A percentile compares a stretch with the other conserved stretches of the same genome.
Evolutionary conservation across 495 filamentous ascomycete species (phyloP).

Genomic region (Aspergillus campestris): DNA sequence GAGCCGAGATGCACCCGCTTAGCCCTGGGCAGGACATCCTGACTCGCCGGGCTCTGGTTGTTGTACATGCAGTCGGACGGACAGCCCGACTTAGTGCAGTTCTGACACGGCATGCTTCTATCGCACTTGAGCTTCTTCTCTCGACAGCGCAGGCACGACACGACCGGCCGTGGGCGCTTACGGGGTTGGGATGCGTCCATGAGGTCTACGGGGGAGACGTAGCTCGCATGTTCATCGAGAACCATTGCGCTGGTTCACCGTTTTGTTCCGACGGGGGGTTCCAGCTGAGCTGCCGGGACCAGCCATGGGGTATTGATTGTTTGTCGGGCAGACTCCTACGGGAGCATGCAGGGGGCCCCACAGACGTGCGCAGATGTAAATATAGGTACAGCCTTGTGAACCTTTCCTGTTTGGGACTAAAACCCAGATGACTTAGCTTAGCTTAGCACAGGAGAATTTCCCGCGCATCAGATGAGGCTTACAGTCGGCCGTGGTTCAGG

Average conservation of each 20-base stretch:
- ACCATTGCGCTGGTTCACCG: no score
- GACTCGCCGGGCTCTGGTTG: slow-evolving; percentile 4
- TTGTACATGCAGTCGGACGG: slow-evolving; percentile 13
- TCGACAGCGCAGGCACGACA: slow-evolving; percentile 24
- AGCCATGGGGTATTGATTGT: background rate
- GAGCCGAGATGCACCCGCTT: slow-evolving; percentile 7
- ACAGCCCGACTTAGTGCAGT: slow-evolving; percentile 18
- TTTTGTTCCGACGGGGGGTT: no score
- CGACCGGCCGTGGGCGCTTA: slow-evolving; percentile 20
- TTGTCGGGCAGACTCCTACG: no score
- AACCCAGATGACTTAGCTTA: no score
- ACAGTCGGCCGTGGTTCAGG: no score
- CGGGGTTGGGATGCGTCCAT: slow-evolving; percentile 10
- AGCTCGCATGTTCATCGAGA: background rate
- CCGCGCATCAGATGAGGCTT: no score
- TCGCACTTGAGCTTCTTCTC: slow-evolving; percentile 28
- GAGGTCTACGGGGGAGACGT: background rate
- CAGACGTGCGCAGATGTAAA: no score
- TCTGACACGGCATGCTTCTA: slow-evolving; percentile 18
- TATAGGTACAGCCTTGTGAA: no score
- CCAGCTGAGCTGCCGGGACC: background rate
- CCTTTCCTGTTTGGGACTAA: no score
- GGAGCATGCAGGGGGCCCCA: no score
- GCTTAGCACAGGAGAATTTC: no score
- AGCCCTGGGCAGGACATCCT: slow-evolving; percentile 4